Base-by-base conservation (phyloP, 768 basidiomycete species). In the Hydnomerulius pinastri region DNA sequence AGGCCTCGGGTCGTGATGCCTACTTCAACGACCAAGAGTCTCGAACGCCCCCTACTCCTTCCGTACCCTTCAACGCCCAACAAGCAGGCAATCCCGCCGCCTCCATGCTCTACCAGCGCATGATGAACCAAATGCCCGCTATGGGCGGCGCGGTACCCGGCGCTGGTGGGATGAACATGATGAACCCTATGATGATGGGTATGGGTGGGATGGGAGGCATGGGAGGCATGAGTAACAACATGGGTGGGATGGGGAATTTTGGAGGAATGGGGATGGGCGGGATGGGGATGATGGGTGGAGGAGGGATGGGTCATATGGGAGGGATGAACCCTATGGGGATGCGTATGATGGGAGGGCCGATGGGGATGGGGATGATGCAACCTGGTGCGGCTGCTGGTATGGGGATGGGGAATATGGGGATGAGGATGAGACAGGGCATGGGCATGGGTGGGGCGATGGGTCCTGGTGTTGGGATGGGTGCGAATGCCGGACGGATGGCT, bases 151-250 rank as follows among this genome's bases (percentile, higher is more conserved):
- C 66, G n/a, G n/a, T n/a, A n/a, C n/a, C n/a, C 43, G 68, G 66
- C 12, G 71, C 73, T 60, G 72, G 76, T 58, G 68, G 69, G 21
- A 76, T 79, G 73, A 76, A 74, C 15, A 78, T 82, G 77, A 71
- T 74, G 62, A 80, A 71, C 39, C 71, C 79, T 63, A 70, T 68
- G 67, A 72, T 70, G 65, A 74, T 75, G 66, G 73, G 73, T 11
- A 76, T 79, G 77, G 72, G 68, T 10, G 75, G 74, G 71, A 66
- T 69, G 47, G n/a, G n/a, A n/a, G 74, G 73, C 1, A 78, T 78
- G 77, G 71, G 72, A 17, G 73, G 73, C 29, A 65, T 69, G 64
- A 58, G 57, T 15, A 48, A 55, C 1, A 62, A 59, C 6, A 73
- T 77, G 68, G 63, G 41, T 0, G 61, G 65, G 2, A 71, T 72